A percentile compares a stretch with the other conserved stretches of the same genome.
Conservation (phyloP, 139 green algal species). For the Micractinium conductrix region DNA sequence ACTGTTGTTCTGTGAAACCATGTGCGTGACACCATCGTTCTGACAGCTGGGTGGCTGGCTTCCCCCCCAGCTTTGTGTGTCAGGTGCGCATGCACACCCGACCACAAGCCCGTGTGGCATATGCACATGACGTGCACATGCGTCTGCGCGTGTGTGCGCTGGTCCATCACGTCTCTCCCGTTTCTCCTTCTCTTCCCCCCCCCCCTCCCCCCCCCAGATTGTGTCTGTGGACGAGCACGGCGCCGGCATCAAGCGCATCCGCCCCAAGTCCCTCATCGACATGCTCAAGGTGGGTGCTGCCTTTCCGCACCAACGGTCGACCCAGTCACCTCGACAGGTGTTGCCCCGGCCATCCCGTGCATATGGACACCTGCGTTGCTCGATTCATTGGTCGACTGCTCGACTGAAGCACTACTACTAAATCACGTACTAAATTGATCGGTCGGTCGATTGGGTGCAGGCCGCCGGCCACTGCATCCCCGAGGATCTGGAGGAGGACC, state of each 20-base stretch:
- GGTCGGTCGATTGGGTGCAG: background rate
- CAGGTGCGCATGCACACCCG: too few species aligned
- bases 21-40: too few species aligned
- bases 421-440: background rate
- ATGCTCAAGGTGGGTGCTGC: constrained; percentile 39
- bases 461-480: constrained; percentile 6
- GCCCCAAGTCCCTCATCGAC: constrained; percentile 46
- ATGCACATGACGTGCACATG: too few species aligned
- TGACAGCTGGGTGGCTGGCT: too few species aligned
- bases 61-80: too few species aligned
- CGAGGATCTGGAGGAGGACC: constrained; percentile 15
- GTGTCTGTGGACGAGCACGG: constrained; percentile 54
- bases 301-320: background rate
- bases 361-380: background rate
- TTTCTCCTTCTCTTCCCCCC: background rate
- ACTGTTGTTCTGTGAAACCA: too few species aligned
- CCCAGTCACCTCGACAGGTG: background rate
- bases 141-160: too few species aligned
- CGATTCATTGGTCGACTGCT: too few species aligned
- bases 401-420: background rate
- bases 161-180: too few species aligned
- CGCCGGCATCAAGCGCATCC: constrained; percentile 50
- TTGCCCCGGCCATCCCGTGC: background rate
- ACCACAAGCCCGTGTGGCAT: too few species aligned
- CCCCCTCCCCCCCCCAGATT: constrained; percentile 13